Evolutionary conservation across 345 rosid genomes (phyloP).

Genomic region (Lumnitzera racemosa): DNA sequence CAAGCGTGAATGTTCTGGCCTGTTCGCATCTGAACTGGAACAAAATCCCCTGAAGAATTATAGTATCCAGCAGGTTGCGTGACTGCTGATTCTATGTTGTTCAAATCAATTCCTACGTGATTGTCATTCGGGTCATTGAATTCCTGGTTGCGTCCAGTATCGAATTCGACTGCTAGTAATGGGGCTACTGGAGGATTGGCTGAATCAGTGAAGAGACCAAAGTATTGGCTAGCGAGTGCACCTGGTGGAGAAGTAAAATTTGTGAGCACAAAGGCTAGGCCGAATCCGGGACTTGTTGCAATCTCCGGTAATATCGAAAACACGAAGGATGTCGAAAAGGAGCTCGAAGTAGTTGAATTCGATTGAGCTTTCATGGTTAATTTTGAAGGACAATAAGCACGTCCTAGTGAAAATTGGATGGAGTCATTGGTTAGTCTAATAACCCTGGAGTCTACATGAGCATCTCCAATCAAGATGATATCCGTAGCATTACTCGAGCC

Average conservation of each 20-base stretch:
- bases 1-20: conserved; percentile 78
- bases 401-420: conserved; percentile 48
- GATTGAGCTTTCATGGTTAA: conserved; percentile 35
- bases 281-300: conserved; percentile 69
- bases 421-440: conserved; percentile 60
- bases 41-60: conserved; percentile 41
- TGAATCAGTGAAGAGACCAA: conserved; percentile 54
- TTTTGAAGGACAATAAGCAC: conserved; percentile 47
- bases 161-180: conserved; percentile 73
- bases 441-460: conserved; percentile 45
- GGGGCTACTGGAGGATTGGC: conserved; percentile 36
- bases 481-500: conserved; percentile 29
- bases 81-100: conserved; percentile 33
- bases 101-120: conserved; percentile 73
- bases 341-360: conserved; percentile 44
- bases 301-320: conserved; percentile 43
- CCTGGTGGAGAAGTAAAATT: conserved; percentile 67
- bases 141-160: conserved; percentile 60
- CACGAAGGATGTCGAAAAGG: conserved; percentile 64
- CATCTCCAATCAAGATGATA: conserved; percentile 52
- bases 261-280: conserved; percentile 78
- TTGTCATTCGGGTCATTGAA: conserved; percentile 58
- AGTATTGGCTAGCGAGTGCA: conserved; percentile 64
- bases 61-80: conserved; percentile 47
- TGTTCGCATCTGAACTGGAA: conserved; percentile 48